Percentiles rank a stretch among this genome's conserved stretches.
phyloP scores from a whole-genome alignment of 2,329 filamentous ascomycete genomes.

The Ophiostoma quercus region DNA sequence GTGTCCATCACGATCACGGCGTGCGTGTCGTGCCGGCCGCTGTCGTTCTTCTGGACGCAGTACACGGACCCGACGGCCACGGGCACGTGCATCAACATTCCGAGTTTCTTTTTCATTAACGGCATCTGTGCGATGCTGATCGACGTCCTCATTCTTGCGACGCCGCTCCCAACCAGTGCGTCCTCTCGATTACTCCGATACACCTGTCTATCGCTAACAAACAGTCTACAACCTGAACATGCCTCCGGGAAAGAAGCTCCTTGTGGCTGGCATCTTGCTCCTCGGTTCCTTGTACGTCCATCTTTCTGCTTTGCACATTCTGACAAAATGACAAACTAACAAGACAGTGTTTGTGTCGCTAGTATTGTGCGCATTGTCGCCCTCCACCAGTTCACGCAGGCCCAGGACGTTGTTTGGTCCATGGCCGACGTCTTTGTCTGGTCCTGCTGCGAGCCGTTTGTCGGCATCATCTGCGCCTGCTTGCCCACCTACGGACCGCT shows the following conservation, averaged over 20 bases:
- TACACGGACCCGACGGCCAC: neutral
- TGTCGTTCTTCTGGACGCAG: slow-evolving; percentile 2
- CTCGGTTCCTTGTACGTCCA: slow-evolving; percentile 1
- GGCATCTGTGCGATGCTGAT: slow-evolving; percentile 10
- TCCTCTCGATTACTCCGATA: neutral
- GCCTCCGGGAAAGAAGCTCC: neutral
- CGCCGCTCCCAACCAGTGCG: neutral
- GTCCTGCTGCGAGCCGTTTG: slow-evolving; percentile 9
- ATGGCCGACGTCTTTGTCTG: slow-evolving; percentile 8
- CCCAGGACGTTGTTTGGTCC: neutral
- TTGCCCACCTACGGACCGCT: slow-evolving; percentile 4
- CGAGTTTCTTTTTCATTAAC: neutral
- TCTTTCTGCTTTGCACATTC: neutral
- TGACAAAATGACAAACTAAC: too few species aligned
- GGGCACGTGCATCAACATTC: slow-evolving; percentile 1
- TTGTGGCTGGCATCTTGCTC: neutral
- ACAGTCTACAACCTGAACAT: slow-evolving; percentile 13
- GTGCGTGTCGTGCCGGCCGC: neutral
- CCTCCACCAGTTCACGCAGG: neutral
- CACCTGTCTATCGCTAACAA: neutral
- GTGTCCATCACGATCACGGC: neutral
- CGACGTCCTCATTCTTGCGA: neutral
- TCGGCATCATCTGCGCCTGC: slow-evolving; percentile 6
- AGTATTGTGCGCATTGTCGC: neutral
- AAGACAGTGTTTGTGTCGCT: neutral